A percentile compares a stretch with the other conserved stretches of the same genome.
Evolutionary conservation across 108 stramenopile genomes (phyloP).

Genomic region (Seminavis robusta): DNA sequence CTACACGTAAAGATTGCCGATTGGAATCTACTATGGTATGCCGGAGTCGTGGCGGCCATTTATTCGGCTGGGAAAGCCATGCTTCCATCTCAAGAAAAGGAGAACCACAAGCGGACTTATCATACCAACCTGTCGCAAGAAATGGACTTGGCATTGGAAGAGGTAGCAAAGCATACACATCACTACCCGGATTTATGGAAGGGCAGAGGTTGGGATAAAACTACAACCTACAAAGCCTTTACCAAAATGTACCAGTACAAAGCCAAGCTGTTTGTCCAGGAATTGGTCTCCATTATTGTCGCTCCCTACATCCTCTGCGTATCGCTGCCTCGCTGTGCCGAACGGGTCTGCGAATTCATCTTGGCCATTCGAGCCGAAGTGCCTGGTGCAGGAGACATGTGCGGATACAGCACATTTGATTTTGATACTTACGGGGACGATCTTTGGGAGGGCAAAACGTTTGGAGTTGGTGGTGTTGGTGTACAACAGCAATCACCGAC

Average conservation of each 20-base stretch:
- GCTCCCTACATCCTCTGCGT: conserved; percentile 88
- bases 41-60: conserved; percentile 67
- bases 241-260: conserved; percentile 83
- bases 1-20: conserved; percentile 90
- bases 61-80: conserved; percentile 83
- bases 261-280: conserved; percentile 66
- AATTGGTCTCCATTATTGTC: conserved; percentile 78
- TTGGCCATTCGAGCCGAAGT: conserved; percentile 71
- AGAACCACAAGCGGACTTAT: conserved; percentile 36
- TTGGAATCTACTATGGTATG: conserved; percentile 94
- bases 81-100: conserved; percentile 54
- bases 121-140: conserved; percentile 59
- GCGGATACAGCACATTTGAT: conserved; percentile 91
- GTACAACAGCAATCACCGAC: background rate
- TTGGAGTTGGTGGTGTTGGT: conserved; percentile 11
- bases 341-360: conserved; percentile 81
- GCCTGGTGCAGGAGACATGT: conserved; percentile 84
- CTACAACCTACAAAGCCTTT: conserved; percentile 60
- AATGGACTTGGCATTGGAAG: conserved; percentile 63
- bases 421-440: conserved; percentile 83
- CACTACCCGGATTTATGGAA: conserved; percentile 89
- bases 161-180: conserved; percentile 83
- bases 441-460: conserved; percentile 59
- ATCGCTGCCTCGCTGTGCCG: conserved; percentile 82
- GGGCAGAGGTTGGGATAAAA: conserved; percentile 59